These are phyloP conservation scores for Coniochaeta prunicola DNA, from an alignment of 2,329 filamentous ascomycete species.

Conservation along the genomic window DNA sequence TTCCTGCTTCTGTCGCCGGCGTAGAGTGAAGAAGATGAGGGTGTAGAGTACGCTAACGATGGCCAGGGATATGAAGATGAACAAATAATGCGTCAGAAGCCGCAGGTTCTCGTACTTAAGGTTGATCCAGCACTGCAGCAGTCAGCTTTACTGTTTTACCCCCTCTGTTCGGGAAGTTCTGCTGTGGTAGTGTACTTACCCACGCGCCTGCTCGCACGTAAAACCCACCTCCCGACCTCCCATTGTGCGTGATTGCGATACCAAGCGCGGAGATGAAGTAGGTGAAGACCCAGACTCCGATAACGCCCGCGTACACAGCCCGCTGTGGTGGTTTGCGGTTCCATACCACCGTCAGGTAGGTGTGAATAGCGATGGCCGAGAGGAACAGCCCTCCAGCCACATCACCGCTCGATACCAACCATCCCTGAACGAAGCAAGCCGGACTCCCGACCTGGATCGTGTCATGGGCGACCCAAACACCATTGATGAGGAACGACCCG, in stretches of 20 bases:
- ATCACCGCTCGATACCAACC: slow-evolving; percentile 51
- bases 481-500: slow-evolving; percentile 46
- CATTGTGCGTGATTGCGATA: slow-evolving; percentile 16
- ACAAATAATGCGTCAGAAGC: slow-evolving; percentile 55
- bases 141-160: neutral
- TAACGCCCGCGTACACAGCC: slow-evolving; percentile 34
- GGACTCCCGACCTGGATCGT: slow-evolving; percentile 37
- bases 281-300: slow-evolving; percentile 40
- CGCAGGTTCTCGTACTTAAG: slow-evolving; percentile 41
- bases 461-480: slow-evolving; percentile 41
- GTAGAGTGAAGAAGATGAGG: slow-evolving; percentile 27
- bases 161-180: neutral
- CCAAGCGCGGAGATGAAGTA: slow-evolving; percentile 38
- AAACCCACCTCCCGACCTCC: slow-evolving; percentile 21
- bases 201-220: slow-evolving; percentile 50
- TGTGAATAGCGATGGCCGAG: slow-evolving; percentile 49
- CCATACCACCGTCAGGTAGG: slow-evolving; percentile 45
- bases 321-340: slow-evolving; percentile 36
- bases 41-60: slow-evolving; percentile 27
- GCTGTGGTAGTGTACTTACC: slow-evolving; percentile 19
- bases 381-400: slow-evolving; percentile 51
- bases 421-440: slow-evolving; percentile 47
- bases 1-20: slow-evolving; percentile 9
- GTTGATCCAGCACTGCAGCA: slow-evolving; percentile 52
- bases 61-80: slow-evolving; percentile 42